Base-by-base conservation (phyloP, 1,284 basidiomycete genomes). In the Retiboletus flavoniger region DNA sequence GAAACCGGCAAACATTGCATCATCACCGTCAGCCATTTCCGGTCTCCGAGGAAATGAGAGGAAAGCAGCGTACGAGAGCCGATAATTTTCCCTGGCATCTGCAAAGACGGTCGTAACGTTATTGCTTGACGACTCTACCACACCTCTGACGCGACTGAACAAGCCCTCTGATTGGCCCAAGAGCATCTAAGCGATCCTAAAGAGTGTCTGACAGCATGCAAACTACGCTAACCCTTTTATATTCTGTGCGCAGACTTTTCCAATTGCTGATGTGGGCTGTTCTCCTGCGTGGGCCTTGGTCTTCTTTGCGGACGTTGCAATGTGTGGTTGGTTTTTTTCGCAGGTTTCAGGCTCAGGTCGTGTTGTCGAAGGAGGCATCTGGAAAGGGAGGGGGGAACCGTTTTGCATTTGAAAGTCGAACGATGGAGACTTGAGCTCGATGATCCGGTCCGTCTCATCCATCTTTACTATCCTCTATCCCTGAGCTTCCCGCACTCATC, bases 11-110 rank as follows among this genome's bases (percentile, higher is more conserved):
- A 72, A 72, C 55, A 61, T 65, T 2, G 5, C 29, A n/a, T n/a
- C n/a, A 53, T 60, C 47, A 40, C 38, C 60, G 14, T 63, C 59
- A 24, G 59, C 52, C 39, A 55, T 53, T 8, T 52, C 64, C 52
- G 63, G 71, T 41, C 49, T 7, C 52, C 58, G 85, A 87, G 57
- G 86, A 87, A 62, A 73, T 80, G 54, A 78, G 85, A 57, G 87
- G 88, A 47, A 89, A 85, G 75, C 90, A 91, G 69, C 76, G 88
- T 50, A 86, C 88, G 34, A 74, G 87, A 60, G 89, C 88, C 14
- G 88, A 91, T 72, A 88, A 91, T 68, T 90, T 87, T 68, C 71
- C 89, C 60, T 89, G 72, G n/a, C n/a, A n/a, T n/a, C n/a, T n/a
- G n/a, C n/a, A n/a, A n/a, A n/a, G n/a, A n/a, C n/a, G n/a, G n/a